These are phyloP conservation scores for Saccharum hybrid DNA, from an alignment of 202 grass and related monocot species.

Conservation along the genomic window DNA sequence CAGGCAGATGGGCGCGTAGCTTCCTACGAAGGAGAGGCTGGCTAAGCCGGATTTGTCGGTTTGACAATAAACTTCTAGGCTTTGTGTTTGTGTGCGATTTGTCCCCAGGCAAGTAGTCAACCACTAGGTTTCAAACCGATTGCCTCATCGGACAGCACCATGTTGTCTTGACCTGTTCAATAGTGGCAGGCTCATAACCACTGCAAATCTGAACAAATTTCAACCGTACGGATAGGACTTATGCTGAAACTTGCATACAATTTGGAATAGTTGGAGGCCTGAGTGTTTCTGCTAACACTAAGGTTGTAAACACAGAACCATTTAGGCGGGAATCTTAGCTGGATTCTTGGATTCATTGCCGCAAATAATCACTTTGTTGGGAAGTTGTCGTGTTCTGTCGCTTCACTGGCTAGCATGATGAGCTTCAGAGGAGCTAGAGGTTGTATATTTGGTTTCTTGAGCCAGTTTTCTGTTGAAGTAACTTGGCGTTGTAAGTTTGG, in stretches of 20 bases:
- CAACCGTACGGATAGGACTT: background rate
- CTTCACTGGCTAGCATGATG: background rate
- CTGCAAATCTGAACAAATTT: background rate
- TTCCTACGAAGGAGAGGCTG: slow-evolving; percentile 14
- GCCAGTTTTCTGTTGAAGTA: background rate
- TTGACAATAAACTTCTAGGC: slow-evolving; percentile 3
- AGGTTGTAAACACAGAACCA: background rate
- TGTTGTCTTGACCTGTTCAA: slow-evolving; percentile 39
- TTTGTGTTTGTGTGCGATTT: background rate
- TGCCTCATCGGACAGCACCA: background rate
- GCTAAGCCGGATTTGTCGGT: background rate
- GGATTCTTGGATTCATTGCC: background rate
- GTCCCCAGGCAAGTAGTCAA: background rate
- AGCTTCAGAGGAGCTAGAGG: background rate
- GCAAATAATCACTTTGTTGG: slow-evolving; percentile 19
- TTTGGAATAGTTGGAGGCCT: background rate
- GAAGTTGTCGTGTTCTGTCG: background rate
- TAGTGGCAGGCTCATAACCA: background rate
- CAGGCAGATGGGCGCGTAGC: background rate
- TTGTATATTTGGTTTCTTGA: background rate
- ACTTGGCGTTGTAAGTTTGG: background rate
- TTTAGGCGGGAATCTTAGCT: background rate
- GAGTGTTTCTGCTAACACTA: background rate
- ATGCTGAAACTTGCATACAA: background rate
- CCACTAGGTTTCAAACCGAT: background rate